These are phyloP conservation scores for Pythium pyrilobum DNA, from an alignment of 352 stramenopile genomes.

Conservation along the genomic window DNA sequence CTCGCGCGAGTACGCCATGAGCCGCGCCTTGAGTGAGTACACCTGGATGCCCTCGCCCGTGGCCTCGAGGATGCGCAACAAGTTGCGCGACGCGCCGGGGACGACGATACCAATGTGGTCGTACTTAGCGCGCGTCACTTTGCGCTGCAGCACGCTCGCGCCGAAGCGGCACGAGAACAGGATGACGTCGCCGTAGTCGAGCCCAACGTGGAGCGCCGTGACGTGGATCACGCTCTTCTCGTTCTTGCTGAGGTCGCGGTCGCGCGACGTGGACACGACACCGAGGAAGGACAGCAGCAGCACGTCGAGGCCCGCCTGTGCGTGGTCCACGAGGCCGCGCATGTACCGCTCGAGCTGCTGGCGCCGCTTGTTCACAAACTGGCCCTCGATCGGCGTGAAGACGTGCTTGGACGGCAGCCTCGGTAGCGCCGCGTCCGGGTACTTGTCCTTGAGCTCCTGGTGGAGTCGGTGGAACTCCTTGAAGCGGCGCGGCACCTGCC, in stretches of 20 bases:
- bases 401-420: conserved; percentile 57
- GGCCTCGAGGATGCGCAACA: conserved; percentile 75
- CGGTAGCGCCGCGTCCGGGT: conserved; percentile 26
- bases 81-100: conserved; percentile 43
- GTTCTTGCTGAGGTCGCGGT: conserved; percentile 55
- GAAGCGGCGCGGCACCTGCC: conserved; percentile 61
- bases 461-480: conserved; percentile 57
- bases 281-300: conserved; percentile 73
- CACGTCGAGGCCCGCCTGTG: conserved; percentile 49
- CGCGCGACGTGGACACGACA: conserved; percentile 58
- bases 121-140: conserved; percentile 75
- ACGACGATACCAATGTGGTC: conserved; percentile 82
- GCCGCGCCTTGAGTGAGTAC: conserved; percentile 66
- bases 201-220: conserved; percentile 63
- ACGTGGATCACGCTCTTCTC: conserved; percentile 67
- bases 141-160: conserved; percentile 70
- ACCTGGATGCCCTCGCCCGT: conserved; percentile 77
- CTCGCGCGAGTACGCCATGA: conserved; percentile 77
- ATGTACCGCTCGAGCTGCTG: conserved; percentile 68
- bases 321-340: conserved; percentile 40
- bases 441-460: conserved; percentile 69
- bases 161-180: conserved; percentile 79
- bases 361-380: conserved; percentile 56
- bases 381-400: conserved; percentile 58
- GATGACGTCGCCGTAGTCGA: conserved; percentile 71